Percentiles rank a stretch among this genome's conserved stretches.
Conservation (phyloP, 805 yeast genomes). For the Wickerhamiella allomyrinae region DNA sequence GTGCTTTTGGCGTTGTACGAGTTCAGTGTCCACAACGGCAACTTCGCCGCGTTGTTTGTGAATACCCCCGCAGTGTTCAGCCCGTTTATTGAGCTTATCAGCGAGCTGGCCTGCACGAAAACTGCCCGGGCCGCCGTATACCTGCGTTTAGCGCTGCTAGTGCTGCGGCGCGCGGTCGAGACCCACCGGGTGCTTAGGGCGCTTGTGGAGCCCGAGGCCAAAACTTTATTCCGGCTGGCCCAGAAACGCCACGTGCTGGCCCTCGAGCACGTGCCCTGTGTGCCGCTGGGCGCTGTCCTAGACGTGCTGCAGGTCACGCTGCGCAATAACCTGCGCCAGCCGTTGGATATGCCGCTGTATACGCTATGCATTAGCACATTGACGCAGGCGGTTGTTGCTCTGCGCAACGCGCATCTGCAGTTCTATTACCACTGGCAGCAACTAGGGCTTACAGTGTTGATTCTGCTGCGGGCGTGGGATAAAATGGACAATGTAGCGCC, state of each 20-base stretch:
- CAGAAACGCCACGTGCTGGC: slow-evolving; percentile 19
- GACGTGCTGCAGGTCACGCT: slow-evolving; percentile 24
- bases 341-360: slow-evolving; percentile 21
- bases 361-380: slow-evolving; percentile 14
- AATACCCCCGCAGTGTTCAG: slow-evolving; percentile 19
- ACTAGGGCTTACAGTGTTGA: slow-evolving; percentile 25
- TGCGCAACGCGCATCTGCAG: slow-evolving; percentile 9
- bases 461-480: slow-evolving; percentile 19
- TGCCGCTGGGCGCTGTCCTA: slow-evolving; percentile 23
- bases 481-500: slow-evolving; percentile 4
- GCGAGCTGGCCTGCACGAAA: slow-evolving; percentile 20
- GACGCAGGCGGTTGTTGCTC: slow-evolving; percentile 16
- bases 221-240: slow-evolving; percentile 13
- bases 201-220: slow-evolving; percentile 7
- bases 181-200: slow-evolving; percentile 9
- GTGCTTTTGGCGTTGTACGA: slow-evolving; percentile 21
- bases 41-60: slow-evolving; percentile 21
- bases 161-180: slow-evolving; percentile 23
- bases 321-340: slow-evolving; percentile 21
- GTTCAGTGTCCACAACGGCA: slow-evolving; percentile 25
- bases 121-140: slow-evolving; percentile 19
- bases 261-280: slow-evolving; percentile 16
- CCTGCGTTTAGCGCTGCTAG: slow-evolving; percentile 21
- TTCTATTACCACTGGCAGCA: slow-evolving; percentile 27
- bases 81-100: slow-evolving; percentile 21